phyloP scores from a whole-genome alignment of 106 monocot genomes.

The Alisma plantagoaquatica region DNA sequence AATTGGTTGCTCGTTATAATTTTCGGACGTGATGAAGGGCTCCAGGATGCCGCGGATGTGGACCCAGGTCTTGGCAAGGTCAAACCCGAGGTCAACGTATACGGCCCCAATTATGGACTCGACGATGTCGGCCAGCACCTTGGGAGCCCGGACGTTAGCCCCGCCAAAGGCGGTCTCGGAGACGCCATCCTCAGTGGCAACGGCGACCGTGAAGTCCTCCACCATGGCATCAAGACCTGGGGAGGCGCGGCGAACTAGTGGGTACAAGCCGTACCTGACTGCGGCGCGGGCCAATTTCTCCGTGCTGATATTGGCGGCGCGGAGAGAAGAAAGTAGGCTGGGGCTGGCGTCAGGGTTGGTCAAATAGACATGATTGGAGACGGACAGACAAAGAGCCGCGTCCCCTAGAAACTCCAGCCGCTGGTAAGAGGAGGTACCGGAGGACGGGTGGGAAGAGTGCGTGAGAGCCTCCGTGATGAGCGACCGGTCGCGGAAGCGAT shows the following conservation, averaged over 20 bases:
- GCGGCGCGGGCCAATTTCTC: not conserved
- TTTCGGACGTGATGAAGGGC: not conserved
- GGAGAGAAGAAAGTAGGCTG: not conserved
- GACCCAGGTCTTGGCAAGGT: not conserved
- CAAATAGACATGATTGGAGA: not conserved
- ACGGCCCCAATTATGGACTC: not conserved
- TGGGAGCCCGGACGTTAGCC: not conserved
- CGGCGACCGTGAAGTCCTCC: not conserved
- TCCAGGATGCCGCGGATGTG: not conserved
- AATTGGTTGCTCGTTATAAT: not conserved
- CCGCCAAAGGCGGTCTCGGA: not conserved
- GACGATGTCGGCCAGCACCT: not conserved
- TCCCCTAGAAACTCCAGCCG: conserved; percentile 2
- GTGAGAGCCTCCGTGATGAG: not conserved
- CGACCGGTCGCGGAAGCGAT: not conserved
- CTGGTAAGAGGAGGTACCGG: not conserved
- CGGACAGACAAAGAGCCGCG: not conserved
- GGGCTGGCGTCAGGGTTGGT: not conserved
- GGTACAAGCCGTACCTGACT: not conserved
- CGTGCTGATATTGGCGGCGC: not conserved
- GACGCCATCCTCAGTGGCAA: not conserved
- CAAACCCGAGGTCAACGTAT: not conserved
- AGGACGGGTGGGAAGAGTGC: not conserved
- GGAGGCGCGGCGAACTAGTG: not conserved
- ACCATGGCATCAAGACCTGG: not conserved